Base-by-base conservation (phyloP, 495 filamentous ascomycete species). In the Zalerion maritima region DNA sequence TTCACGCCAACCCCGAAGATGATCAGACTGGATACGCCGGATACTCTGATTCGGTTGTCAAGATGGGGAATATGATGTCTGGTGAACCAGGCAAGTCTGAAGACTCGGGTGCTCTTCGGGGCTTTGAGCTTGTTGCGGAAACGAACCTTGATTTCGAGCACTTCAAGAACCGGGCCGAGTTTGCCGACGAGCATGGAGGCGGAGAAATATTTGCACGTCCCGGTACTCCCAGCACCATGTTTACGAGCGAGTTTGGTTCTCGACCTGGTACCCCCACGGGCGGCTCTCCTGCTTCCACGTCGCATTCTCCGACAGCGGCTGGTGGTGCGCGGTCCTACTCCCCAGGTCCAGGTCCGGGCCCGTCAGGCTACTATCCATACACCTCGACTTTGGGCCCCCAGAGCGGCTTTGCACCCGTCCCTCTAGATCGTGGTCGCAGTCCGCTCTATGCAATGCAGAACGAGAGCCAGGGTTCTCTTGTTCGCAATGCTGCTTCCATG, bases 111-210 rank as follows among this genome's bases (percentile, higher is more conserved):
- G 35, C 55, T 6, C 24, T 62, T 1, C 63, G 63, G 0, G 70
- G 69, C 6, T 94, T 94, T 55, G 87, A 94, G 52, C 69, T 94
- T 31, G 86, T 97, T 3, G 71, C 78, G 0, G 89, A 94, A 43
- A 70, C 67, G 28, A 73, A 83, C n/a, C 78, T 94, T 38, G 87
- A 97, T 43, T 94, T 96, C 45, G 72, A 75, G 27, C 85, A 85
- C 53, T 94, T 71, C 63, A 94, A 91, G 53, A 69, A 89, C 42
- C 71, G 83, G 0, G 66, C 75, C 9, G 86, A 94, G 38, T 97
- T 97, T 59, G 71, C 71, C 1, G 80, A 81, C 6, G 84, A 92
- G 26, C 75, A 81, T 41, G 84, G 83, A 12, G 87, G 81, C 6
- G 75, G 78, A 14, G 67, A 69, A 25, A 65, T 86, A 10, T 86